Base-by-base conservation (phyloP, 169 alveolate genomes). In the Fabrea salina region DNA sequence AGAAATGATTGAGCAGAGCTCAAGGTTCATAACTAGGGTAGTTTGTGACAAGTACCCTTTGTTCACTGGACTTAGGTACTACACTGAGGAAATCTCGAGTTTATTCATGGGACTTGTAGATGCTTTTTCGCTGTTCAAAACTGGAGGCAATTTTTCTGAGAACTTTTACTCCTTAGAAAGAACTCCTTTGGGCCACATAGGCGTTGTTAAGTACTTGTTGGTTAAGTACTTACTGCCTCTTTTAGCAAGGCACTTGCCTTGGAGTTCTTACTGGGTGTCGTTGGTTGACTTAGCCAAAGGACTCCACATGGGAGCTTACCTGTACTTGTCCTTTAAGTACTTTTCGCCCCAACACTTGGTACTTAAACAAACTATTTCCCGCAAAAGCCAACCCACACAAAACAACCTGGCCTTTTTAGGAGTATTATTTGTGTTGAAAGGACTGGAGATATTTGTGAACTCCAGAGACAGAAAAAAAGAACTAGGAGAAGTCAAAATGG, bases 1-100 rank as follows among this genome's bases (percentile, higher is more conserved):
- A 40, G 61, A 68, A 11, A 68, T 68, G 78, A 37, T 68, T 30
- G 40, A 13, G 37, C 64, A 68, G 25, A 44, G 66, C 78, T 8
- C 44, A 11, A 68, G 27, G n/a, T 44, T 40, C 27, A 11, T 30
- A 8, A 7, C 44, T 7, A 11, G 27, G 19, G 30, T 68, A 19
- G n/a, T 68, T 7, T 68, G 35, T 19, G 78, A 47, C 11, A 68
- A 44, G 41, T 40, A 11, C 35, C 67, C 78, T 25, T 16, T 27
- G 22, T 64, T 68, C 0, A 37, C 39, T n/a, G n/a, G n/a, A n/a
- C 35, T 68, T 43, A n/a, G 78, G 27, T 43, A 43, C n/a, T 30
- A 68, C 4, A 13, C 25, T 8, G n/a, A 40, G 8, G 61, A 68
- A 37, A 22, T 68, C 13, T 43, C 64, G 1, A n/a, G 44, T 16